Percentiles rank a stretch among this genome's conserved stretches.
phyloP scores from a whole-genome alignment of 495 filamentous ascomycete species.

The Neurospora tetraspora region DNA sequence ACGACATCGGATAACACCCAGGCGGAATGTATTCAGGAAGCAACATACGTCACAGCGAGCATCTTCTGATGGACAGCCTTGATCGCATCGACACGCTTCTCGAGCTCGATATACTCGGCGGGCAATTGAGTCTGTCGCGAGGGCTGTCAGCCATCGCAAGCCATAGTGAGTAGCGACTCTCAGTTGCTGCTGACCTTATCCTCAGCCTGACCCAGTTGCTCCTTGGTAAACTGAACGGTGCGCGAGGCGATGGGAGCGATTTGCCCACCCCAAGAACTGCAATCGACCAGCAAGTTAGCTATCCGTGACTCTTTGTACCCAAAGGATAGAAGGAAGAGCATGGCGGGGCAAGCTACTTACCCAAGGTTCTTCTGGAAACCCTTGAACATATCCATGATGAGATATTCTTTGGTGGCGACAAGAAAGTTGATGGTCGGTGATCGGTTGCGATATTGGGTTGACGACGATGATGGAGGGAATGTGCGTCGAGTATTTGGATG shows the following conservation, averaged over 20 bases:
- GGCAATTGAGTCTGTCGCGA: slow-evolving; percentile 74
- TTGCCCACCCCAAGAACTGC: slow-evolving; percentile 37
- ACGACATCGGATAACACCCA: neutral
- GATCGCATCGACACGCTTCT: slow-evolving; percentile 96
- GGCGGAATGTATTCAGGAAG: neutral
- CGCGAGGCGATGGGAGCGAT: slow-evolving; percentile 87
- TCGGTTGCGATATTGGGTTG: neutral
- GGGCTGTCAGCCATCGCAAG: slow-evolving; percentile 4
- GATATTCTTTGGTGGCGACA: neutral
- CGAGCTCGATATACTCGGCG: slow-evolving; percentile 93
- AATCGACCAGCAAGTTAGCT: neutral
- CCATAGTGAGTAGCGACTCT: neutral
- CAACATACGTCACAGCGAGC: slow-evolving; percentile 83
- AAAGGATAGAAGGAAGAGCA: neutral
- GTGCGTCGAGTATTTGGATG: neutral
- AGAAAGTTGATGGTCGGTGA: neutral
- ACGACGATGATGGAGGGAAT: slow-evolving; percentile 6
- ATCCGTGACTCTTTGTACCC: neutral
- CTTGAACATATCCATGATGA: slow-evolving; percentile 26
- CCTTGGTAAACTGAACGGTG: slow-evolving; percentile 93
- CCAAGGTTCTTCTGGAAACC: slow-evolving; percentile 25
- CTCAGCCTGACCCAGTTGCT: slow-evolving; percentile 89
- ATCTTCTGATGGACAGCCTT: slow-evolving; percentile 96
- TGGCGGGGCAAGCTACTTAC: slow-evolving; percentile 6
- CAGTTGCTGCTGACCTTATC: slow-evolving; percentile 58